A percentile compares a stretch with the other conserved stretches of the same genome.
Evolutionary conservation across 306 rosid species (phyloP).

Genomic region (Trifolium dubium): DNA sequence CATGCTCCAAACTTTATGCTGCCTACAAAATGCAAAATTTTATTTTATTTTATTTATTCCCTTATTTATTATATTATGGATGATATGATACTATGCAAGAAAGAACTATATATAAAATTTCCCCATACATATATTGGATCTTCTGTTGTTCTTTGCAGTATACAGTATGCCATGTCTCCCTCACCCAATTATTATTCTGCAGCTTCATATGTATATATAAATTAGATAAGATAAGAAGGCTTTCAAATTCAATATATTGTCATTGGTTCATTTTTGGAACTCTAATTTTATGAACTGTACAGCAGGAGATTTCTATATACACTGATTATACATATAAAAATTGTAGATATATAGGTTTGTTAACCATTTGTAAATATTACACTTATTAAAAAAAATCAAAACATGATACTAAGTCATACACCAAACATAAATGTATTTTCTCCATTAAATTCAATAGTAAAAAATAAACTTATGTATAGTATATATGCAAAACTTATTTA

Average conservation of each 20-base stretch:
- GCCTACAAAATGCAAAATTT: background rate
- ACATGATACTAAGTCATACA: too few relatives aligned
- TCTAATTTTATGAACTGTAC: background rate
- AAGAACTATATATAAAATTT: slow-evolving; percentile 48
- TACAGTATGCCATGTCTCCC: slow-evolving; percentile 30
- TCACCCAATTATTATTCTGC: slow-evolving; percentile 40
- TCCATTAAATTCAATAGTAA: too few relatives aligned
- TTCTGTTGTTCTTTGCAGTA: slow-evolving; percentile 41
- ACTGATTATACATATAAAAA: background rate
- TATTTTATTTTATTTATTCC: background rate
- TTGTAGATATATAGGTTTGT: background rate
- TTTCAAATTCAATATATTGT: slow-evolving; percentile 27
- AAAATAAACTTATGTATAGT: too few relatives aligned
- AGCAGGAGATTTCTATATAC: background rate
- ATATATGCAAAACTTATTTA: too few relatives aligned
- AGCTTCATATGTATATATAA: background rate
- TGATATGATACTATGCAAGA: background rate
- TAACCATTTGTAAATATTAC: too few relatives aligned
- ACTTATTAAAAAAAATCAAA: too few relatives aligned
- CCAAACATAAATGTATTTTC: too few relatives aligned
- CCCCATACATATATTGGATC: slow-evolving; percentile 58
- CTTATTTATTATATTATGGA: background rate
- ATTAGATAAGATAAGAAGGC: slow-evolving; percentile 40
- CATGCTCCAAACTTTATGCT: background rate
- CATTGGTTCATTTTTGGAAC: slow-evolving; percentile 10